These are phyloP conservation scores for Syzygium grande DNA, from an alignment of 345 rosid species.

Conservation along the genomic window DNA sequence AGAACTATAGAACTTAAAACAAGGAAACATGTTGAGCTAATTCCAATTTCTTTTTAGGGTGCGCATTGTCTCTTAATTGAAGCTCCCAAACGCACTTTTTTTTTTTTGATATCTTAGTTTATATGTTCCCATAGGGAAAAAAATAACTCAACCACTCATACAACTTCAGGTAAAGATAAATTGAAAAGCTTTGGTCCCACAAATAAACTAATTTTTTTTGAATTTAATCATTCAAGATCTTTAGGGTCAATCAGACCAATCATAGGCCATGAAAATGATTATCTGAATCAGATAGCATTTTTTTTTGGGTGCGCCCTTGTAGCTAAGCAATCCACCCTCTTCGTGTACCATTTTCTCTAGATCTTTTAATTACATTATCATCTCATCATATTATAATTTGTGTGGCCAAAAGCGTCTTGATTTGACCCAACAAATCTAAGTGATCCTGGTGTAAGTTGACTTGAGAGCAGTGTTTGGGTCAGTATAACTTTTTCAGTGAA, in stretches of 20 bases:
- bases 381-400: not conserved
- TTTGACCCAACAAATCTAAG: not conserved
- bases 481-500: not conserved
- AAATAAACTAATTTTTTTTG: not conserved
- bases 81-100: not conserved
- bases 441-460: not conserved
- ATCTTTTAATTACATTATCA: not conserved
- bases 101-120: not conserved
- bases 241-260: slow-evolving; percentile 6
- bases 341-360: not conserved
- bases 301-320: not conserved
- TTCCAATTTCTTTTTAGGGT: not conserved
- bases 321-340: not conserved
- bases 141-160: not conserved
- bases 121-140: not conserved
- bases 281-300: slow-evolving; percentile 8
- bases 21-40: not conserved
- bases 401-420: not conserved
- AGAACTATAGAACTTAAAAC: not conserved
- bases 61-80: not conserved
- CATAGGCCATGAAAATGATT: slow-evolving; percentile 2
- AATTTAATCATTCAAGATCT: not conserved
- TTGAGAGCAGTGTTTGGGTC: not conserved
- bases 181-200: not conserved
- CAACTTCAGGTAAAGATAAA: not conserved